These are phyloP conservation scores for Ilyonectria destructans DNA, from an alignment of 2,329 filamentous ascomycete genomes.

Conservation along the genomic window DNA sequence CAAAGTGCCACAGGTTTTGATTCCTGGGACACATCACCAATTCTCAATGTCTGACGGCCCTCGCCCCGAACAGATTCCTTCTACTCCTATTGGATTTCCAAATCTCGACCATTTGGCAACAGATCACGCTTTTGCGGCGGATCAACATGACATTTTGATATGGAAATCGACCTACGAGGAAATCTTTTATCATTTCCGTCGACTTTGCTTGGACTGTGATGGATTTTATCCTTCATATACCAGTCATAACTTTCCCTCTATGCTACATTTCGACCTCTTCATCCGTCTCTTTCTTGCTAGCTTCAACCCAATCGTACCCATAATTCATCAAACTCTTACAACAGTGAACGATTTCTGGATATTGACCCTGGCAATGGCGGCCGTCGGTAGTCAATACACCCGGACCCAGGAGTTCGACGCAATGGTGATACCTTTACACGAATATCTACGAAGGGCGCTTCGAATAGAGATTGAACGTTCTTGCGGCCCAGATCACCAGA, in stretches of 20 bases:
- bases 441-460: constrained; percentile 43
- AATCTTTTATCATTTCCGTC: constrained; percentile 25
- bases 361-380: constrained; percentile 42
- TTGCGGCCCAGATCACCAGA: neutral
- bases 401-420: constrained; percentile 39
- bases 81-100: constrained; percentile 5
- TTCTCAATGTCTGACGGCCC: neutral
- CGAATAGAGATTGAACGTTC: constrained; percentile 4
- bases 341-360: constrained; percentile 40
- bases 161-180: constrained; percentile 23
- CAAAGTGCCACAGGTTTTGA: constrained; percentile 22
- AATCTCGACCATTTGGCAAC: neutral
- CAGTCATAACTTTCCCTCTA: constrained; percentile 44
- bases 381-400: constrained; percentile 47
- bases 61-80: neutral
- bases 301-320: constrained; percentile 52
- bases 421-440: constrained; percentile 44
- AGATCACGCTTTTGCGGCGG: neutral
- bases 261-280: constrained; percentile 50
- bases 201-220: constrained; percentile 23
- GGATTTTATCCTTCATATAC: constrained; percentile 16
- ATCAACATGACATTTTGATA: neutral
- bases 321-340: constrained; percentile 44
- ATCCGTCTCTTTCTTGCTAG: constrained; percentile 52
- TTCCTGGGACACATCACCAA: constrained; percentile 14